Evolutionary conservation across 371 early-diverging fungal genomes (phyloP).

Genomic region (Actinomortierella ambigua): DNA sequence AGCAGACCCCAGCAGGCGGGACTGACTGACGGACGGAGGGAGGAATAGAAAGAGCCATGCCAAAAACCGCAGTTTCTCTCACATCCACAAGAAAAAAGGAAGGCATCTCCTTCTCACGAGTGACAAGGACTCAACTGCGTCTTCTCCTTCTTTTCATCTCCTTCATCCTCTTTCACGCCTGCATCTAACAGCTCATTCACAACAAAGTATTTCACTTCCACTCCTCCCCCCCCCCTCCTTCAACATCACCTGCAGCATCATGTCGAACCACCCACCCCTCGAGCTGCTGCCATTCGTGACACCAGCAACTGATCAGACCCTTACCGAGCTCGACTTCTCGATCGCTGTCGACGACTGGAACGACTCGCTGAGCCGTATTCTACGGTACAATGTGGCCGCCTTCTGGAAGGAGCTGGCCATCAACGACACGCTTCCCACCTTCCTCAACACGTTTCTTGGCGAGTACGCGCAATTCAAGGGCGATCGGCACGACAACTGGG

Average conservation of each 20-base stretch:
- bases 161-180: no score
- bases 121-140: background rate
- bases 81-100: constrained; percentile 4
- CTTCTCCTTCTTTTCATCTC: background rate
- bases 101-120: constrained; percentile 4
- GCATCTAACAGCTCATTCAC: no score
- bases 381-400: constrained; percentile 26
- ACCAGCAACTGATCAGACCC: constrained; percentile 26
- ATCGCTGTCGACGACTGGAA: constrained; percentile 45
- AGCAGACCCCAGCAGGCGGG: background rate
- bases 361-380: constrained; percentile 24
- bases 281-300: constrained; percentile 41
- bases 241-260: background rate
- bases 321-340: constrained; percentile 37
- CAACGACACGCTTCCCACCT: constrained; percentile 20
- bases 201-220: no score
- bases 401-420: constrained; percentile 33
- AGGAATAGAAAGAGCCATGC: background rate
- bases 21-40: background rate
- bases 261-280: constrained; percentile 3
- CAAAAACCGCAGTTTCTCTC: constrained; percentile 23
- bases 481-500: constrained; percentile 24
- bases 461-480: constrained; percentile 37
- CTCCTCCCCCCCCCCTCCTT: background rate
- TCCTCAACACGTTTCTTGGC: constrained; percentile 36